These are phyloP conservation scores for Penstemon barbatus DNA, from an alignment of 257 asterid species.

Conservation along the genomic window DNA sequence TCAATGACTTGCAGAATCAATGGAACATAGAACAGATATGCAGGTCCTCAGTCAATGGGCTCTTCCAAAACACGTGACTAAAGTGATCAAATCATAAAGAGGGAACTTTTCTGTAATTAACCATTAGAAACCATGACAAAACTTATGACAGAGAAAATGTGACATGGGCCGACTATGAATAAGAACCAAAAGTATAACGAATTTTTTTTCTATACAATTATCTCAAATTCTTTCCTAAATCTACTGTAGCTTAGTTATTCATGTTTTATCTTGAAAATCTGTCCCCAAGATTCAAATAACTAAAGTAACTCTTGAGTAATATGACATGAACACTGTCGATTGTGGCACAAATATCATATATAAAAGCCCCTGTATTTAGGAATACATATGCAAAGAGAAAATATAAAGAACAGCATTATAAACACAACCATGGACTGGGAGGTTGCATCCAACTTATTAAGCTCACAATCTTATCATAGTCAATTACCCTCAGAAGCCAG, in stretches of 20 bases:
- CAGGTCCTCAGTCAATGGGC: constrained; percentile 3
- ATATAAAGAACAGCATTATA: no score
- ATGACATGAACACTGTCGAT: background rate
- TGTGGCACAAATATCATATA: background rate
- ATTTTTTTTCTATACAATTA: background rate
- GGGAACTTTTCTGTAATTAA: background rate
- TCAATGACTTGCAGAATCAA: background rate
- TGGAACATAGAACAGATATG: background rate
- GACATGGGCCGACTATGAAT: constrained; percentile 1
- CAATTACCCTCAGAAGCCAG: background rate
- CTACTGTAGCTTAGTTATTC: constrained; percentile 1
- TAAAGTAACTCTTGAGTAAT: constrained; percentile 5
- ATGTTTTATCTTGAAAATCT: background rate
- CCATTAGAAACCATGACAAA: background rate
- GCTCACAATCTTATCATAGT: background rate
- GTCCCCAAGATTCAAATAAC: constrained; percentile 12
- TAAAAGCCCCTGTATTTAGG: background rate
- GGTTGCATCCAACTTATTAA: no score
- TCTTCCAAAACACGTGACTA: background rate
- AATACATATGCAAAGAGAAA: background rate
- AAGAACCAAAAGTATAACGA: background rate
- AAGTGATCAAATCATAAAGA: constrained; percentile 14
- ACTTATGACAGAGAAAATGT: background rate
- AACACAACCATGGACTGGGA: no score
- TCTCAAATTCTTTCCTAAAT: constrained; percentile 10